Evolutionary conservation across 1,139 yeast species (phyloP), one percentile per base, ranked within the genome.

Genomic region (Debaryomyces udenii): DNA sequence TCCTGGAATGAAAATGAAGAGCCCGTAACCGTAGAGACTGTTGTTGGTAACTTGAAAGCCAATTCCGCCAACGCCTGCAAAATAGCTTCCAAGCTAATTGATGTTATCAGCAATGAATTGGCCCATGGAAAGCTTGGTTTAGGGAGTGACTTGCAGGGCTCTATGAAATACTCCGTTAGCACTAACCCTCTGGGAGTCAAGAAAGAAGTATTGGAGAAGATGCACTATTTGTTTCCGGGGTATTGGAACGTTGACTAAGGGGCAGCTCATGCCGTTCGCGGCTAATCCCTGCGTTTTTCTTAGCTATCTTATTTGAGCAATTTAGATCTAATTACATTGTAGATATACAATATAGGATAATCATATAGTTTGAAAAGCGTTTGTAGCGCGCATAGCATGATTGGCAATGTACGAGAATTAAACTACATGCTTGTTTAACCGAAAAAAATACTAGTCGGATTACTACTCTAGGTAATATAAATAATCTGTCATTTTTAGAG

Each of bases 1-100:
- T 96, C 99, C 16, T 93, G 99, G 99, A 86, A 90, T 59, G 96
- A 86, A 55, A 81, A 79, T 43, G 97, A 84, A 59, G 98, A 91
- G 55, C 94, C 98, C 2, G 99, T 93, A 35, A 91, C 98, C 9
- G 98, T 94, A 13, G 97, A 91, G 66, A 86, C 96, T 5, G 97
- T 93, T 35, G 91, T 93, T 41, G 89, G 95, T 40, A 89, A 93
- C 63, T 76, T 93, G 61, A 80, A 80, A 59, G 95, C 96, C 50
- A 93, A 93, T 68, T 77, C 89, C 38, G 84, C 81, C 35, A 91
- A 91, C 59, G 99, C 99, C 9, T 85, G 87, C 59, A 72, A 69
- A 47, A 68, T 93, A 44, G 90, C 96, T 17, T 83, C 81, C 39
- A 78, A 74, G 36, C 73, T 90, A 48, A 80, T 91, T 45, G 80